Conservation (phyloP, 441 rosid genomes). For the Cnidoscolus chayamansa region DNA sequence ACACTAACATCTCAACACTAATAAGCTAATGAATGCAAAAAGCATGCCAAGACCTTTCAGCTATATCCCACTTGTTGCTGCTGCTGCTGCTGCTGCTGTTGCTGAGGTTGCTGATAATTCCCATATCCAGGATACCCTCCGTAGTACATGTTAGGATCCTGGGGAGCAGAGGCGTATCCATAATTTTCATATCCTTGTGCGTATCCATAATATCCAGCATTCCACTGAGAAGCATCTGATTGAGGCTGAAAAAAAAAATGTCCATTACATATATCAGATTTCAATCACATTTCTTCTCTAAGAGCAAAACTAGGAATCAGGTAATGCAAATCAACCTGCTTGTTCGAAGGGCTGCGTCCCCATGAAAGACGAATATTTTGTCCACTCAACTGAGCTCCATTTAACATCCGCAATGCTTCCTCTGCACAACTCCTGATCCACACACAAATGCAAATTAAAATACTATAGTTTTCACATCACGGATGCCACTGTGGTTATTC, state of each 20-base stretch:
- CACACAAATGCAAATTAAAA: constrained; percentile 10
- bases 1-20: background rate
- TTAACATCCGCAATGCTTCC: constrained; percentile 65
- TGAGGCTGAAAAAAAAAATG: constrained; percentile 34
- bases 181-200: constrained; percentile 78
- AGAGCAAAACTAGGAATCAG: background rate
- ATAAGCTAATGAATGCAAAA: background rate
- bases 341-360: constrained; percentile 90
- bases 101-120: constrained; percentile 49
- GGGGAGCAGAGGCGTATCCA: constrained; percentile 61
- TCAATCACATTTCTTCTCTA: background rate
- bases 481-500: constrained; percentile 5
- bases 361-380: constrained; percentile 86
- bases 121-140: constrained; percentile 76
- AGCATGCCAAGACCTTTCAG: constrained; percentile 22
- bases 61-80: constrained; percentile 60
- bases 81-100: constrained; percentile 40
- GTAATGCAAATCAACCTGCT: constrained; percentile 47
- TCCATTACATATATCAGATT: background rate
- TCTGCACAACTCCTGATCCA: constrained; percentile 76
- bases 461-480: background rate
- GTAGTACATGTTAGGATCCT: constrained; percentile 75
- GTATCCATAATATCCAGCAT: constrained; percentile 58
- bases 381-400: constrained; percentile 73
- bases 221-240: constrained; percentile 56